Percentiles rank a stretch among this genome's conserved stretches.
Evolutionary conservation across 83 land plant species (phyloP).

Genomic region (Thuja plicata): DNA sequence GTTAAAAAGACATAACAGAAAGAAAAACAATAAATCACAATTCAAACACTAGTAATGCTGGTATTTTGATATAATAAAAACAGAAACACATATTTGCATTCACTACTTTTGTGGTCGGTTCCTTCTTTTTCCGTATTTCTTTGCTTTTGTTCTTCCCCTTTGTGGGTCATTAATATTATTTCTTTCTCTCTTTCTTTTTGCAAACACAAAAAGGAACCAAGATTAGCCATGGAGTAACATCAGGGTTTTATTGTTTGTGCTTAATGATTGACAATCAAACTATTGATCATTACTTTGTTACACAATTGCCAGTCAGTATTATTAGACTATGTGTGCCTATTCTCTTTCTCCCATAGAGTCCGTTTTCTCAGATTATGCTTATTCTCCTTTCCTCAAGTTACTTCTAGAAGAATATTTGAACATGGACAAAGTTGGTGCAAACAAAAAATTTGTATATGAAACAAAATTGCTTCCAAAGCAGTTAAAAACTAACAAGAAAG

Average conservation of each 20-base stretch:
- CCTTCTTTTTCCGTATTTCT: too few species aligned
- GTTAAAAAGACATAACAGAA: background rate
- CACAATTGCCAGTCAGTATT: background rate
- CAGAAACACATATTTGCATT: background rate
- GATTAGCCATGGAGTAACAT: background rate
- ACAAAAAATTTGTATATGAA: background rate
- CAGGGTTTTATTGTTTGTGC: background rate
- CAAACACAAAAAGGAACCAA: background rate
- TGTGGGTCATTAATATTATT: too few species aligned
- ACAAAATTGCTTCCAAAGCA: background rate
- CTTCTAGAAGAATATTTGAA: background rate
- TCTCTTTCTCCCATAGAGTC: background rate
- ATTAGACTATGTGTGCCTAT: background rate
- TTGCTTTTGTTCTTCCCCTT: too few species aligned
- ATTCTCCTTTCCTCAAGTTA: background rate
- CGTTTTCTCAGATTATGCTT: background rate
- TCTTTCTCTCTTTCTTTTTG: too few species aligned
- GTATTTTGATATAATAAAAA: background rate
- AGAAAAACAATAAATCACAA: background rate
- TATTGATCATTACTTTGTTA: background rate
- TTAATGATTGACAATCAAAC: background rate
- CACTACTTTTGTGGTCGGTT: too few species aligned
- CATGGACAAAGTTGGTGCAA: background rate
- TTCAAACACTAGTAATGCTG: background rate
- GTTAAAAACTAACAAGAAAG: background rate